Evolutionary conservation across 352 stramenopile species (phyloP).

Genomic region (Globisporangium nunn): DNA sequence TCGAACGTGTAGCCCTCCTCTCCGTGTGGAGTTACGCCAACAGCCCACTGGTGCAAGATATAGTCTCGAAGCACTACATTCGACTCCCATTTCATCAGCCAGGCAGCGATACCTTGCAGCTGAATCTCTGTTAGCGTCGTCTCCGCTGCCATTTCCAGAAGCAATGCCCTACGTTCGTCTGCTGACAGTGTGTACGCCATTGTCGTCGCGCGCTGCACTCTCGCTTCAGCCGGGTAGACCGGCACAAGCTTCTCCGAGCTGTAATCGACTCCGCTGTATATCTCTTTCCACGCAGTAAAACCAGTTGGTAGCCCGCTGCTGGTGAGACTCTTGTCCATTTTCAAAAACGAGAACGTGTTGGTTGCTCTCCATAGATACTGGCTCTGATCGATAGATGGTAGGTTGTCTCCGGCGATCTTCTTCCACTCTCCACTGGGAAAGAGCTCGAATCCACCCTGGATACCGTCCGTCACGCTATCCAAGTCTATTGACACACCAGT

Average conservation of each 20-base stretch:
- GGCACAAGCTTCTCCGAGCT: constrained; percentile 37
- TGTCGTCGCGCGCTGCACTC: constrained; percentile 7
- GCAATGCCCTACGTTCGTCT: constrained; percentile 18
- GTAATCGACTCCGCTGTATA: constrained; percentile 47
- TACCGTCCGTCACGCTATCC: constrained; percentile 20
- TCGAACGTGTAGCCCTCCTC: constrained; percentile 17
- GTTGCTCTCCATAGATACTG: constrained; percentile 31
- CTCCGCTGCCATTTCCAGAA: constrained; percentile 18
- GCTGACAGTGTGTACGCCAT: constrained; percentile 18
- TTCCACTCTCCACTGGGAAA: constrained; percentile 23
- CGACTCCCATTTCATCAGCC: constrained; percentile 42
- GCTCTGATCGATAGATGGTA: constrained; percentile 32
- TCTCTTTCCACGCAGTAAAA: constrained; percentile 50
- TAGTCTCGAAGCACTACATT: constrained; percentile 38
- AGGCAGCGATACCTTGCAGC: constrained; percentile 33
- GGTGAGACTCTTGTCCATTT: constrained; percentile 7
- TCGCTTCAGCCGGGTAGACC: constrained; percentile 28
- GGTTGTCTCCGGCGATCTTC: constrained; percentile 7
- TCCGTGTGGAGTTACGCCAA: constrained; percentile 33
- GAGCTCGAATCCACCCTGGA: constrained; percentile 52
- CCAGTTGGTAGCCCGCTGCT: constrained; percentile 30
- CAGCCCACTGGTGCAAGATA: constrained; percentile 40
- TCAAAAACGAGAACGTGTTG: constrained; percentile 41
- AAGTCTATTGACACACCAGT: constrained; percentile 30
- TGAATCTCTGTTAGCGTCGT: constrained; percentile 32